phyloP scores from a whole-genome alignment of 441 rosid species.

The Erodium moschatum region DNA sequence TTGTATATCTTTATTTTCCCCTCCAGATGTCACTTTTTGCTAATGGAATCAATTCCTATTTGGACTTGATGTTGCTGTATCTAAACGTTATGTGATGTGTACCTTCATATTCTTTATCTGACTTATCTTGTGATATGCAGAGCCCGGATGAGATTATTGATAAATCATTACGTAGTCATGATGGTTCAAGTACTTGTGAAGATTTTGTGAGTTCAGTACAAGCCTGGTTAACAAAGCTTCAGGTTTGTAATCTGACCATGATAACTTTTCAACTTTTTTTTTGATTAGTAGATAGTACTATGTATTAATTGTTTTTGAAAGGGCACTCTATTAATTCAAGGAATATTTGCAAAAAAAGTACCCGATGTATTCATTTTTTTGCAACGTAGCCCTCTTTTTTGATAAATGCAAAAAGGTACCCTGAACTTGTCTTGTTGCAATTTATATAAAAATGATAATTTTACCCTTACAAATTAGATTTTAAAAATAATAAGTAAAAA shows the following conservation, averaged over 20 bases:
- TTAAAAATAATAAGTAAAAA: no score
- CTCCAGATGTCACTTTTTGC: background rate
- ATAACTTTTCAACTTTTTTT: background rate
- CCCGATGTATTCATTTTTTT: no score
- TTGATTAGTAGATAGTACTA: background rate
- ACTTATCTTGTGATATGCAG: conserved; percentile 37
- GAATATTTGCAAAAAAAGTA: no score
- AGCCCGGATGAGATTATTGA: conserved; percentile 69
- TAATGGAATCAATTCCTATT: background rate
- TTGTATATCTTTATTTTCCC: background rate
- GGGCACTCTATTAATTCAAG: no score
- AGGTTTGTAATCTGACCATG: conserved; percentile 35
- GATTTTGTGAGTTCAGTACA: conserved; percentile 73
- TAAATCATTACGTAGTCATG: conserved; percentile 45
- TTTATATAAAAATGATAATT: no score
- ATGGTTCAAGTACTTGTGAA: conserved; percentile 58
- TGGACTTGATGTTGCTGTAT: background rate
- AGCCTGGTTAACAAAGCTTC: conserved; percentile 63
- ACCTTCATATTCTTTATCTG: conserved; percentile 11
- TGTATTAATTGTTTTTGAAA: no score
- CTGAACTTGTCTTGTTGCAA: no score
- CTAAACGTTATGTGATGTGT: background rate
- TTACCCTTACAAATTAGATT: no score
- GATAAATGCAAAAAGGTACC: no score
- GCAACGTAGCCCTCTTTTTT: no score